phyloP scores from a whole-genome alignment of 768 basidiomycete species.

The Russula sp. region DNA sequence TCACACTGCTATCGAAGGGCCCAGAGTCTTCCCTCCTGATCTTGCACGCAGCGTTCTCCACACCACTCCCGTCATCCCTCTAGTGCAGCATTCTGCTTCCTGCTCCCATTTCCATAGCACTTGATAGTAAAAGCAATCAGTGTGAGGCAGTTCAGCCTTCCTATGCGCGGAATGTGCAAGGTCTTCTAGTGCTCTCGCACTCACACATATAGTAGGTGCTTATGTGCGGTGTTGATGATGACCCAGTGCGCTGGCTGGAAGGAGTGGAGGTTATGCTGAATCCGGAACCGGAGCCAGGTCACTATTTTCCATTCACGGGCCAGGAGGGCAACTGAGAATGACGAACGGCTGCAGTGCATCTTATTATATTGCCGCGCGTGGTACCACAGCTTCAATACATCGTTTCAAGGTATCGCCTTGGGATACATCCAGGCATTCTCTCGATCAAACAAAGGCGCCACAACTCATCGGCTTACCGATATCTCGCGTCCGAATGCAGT shows the following conservation, averaged over 20 bases:
- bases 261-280: slow-evolving; percentile 47
- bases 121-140: slow-evolving; percentile 46
- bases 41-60: slow-evolving; percentile 57
- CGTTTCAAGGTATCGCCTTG: neutral
- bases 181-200: slow-evolving; percentile 45
- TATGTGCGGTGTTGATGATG: slow-evolving; percentile 59
- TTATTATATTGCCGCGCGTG: slow-evolving; percentile 79
- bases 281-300: slow-evolving; percentile 33
- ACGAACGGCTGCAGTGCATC: slow-evolving; percentile 70
- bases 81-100: slow-evolving; percentile 53
- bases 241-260: slow-evolving; percentile 55
- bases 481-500: slow-evolving; percentile 73
- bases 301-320: slow-evolving; percentile 38
- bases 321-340: slow-evolving; percentile 48
- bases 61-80: slow-evolving; percentile 65
- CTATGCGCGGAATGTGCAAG: slow-evolving; percentile 66
- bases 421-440: neutral
- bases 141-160: slow-evolving; percentile 70
- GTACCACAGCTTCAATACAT: slow-evolving; percentile 77
- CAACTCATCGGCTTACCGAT: slow-evolving; percentile 61
- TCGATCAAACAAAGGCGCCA: slow-evolving; percentile 49
- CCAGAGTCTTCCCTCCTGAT: slow-evolving; percentile 38
- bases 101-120: slow-evolving; percentile 31
- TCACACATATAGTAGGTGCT: slow-evolving; percentile 57
- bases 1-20: slow-evolving; percentile 57